Evolutionary conservation across 179 eudicot species (phyloP), one percentile per base, ranked within the genome.

Genomic region (Spergularia azorica): DNA sequence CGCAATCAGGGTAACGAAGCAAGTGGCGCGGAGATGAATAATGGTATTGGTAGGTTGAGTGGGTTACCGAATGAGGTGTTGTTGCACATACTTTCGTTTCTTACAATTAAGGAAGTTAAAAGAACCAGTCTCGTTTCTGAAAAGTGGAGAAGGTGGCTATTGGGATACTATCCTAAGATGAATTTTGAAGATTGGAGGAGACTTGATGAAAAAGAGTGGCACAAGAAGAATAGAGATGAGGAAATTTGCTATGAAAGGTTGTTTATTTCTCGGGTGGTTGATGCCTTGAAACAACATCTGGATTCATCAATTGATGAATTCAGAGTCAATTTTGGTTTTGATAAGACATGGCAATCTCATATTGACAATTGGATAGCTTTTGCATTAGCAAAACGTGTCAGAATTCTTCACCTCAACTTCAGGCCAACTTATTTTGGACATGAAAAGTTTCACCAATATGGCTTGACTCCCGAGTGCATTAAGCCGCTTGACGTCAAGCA

Each of bases 281-380:
- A 32, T 56, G 51, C 39, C 12, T 3, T 71, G 64, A 36, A 56
- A 56, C 62, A 56, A n/a, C 69, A 73, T 10, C 2, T 43, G 38
- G 69, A 51, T 50, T 51, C 76, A 5, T 61, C 48, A 0, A 61
- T 73, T 61, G 60, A 73, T 32, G 68, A 48, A 18, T 62, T 73
- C 68, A 62, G 39, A 26, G 69, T 73, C 17, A 15, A 2, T 26
- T 73, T 62, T 73, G 76, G 48, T 63, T 65, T 73, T 1, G 48
- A 62, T 41, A 14, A 12, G 2, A 62, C 14, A 8, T 61, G 9
- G 16, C 58, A 73, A 62, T 16, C 68, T 21, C 13, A 14, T 73
- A 50, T 73, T 65, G 60, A 73, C 41, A 48, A 61, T 3, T 73
- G 76, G 78, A 63, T 75, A 13, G 63, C 4, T n/a, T 65, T 75